phyloP scores from a whole-genome alignment of 2,329 filamentous ascomycete genomes.

The Aspergillus fumigatiaffinis region DNA sequence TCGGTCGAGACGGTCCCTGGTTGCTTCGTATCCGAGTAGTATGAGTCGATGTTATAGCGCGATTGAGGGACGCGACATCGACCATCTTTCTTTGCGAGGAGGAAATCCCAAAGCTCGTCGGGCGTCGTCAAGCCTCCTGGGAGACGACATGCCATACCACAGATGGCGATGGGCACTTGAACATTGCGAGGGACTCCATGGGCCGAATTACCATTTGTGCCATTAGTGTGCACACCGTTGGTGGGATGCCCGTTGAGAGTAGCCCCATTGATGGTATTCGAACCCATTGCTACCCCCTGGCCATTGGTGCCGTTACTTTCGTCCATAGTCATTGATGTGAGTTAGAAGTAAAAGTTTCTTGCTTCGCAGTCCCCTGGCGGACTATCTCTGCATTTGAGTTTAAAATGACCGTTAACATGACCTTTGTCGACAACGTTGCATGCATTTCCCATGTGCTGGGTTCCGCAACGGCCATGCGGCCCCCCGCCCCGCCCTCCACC shows the following conservation, averaged over 20 bases:
- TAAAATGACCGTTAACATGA: background rate
- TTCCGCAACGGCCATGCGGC: background rate
- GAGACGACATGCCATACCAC: too few species aligned
- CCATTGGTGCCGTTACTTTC: background rate
- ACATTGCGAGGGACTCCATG: too few species aligned
- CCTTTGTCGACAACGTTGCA: background rate
- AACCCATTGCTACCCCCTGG: background rate
- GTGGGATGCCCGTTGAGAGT: background rate
- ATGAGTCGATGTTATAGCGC: slow-evolving; percentile 17
- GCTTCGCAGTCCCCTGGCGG: background rate
- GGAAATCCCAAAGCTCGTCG: too few species aligned
- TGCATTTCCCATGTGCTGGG: background rate
- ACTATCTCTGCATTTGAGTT: background rate
- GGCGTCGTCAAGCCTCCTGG: too few species aligned
- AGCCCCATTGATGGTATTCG: background rate
- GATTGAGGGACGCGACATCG: slow-evolving; percentile 14
- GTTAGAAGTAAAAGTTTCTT: background rate
- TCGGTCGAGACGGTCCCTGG: slow-evolving; percentile 8
- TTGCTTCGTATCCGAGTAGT: background rate
- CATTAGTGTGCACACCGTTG: background rate
- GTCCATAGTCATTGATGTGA: background rate
- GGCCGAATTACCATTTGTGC: background rate
- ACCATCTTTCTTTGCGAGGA: too few species aligned
- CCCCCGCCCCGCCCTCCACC: background rate
- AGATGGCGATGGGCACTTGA: too few species aligned